Evolutionary conservation across 306 rosid genomes (phyloP).

Genomic region (Prunus mira): DNA sequence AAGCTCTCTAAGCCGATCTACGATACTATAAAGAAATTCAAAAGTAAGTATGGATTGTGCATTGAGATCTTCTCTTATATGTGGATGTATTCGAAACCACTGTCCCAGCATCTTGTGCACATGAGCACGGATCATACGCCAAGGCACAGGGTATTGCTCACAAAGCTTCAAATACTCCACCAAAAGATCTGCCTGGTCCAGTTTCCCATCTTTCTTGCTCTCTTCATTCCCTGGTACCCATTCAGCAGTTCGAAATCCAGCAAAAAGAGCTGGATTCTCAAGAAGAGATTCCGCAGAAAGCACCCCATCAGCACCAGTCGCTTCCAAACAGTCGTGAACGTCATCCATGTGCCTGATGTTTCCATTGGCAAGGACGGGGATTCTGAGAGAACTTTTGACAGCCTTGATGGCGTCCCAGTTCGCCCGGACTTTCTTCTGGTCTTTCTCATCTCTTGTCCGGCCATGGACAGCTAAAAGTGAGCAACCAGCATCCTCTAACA

Average conservation of each 20-base stretch:
- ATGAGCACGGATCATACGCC: conserved; percentile 95
- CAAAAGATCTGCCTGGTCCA: conserved; percentile 76
- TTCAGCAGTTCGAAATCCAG: conserved; percentile 73
- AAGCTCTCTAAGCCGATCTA: conserved; percentile 63
- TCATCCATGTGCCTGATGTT: conserved; percentile 57
- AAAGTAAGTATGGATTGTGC: conserved; percentile 71
- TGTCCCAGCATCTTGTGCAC: conserved; percentile 89
- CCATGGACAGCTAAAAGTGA: conserved; percentile 90
- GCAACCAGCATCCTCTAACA: conserved; percentile 96
- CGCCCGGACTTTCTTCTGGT: conserved; percentile 81
- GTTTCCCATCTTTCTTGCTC: conserved; percentile 35
- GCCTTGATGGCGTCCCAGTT: conserved; percentile 87
- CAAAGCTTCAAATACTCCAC: conserved; percentile 87
- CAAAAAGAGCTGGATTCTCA: conserved; percentile 91
- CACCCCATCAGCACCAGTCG: conserved; percentile 53
- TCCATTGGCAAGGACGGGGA: conserved; percentile 65
- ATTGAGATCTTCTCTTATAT: conserved; percentile 81
- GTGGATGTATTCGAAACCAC: conserved; percentile 92
- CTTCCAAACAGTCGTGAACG: conserved; percentile 37
- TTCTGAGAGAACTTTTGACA: conserved; percentile 67
- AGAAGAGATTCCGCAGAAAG: conserved; percentile 78
- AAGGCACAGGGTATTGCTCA: conserved; percentile 76
- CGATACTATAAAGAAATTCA: conserved; percentile 73
- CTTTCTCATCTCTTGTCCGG: conserved; percentile 87
- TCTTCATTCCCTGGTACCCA: conserved; percentile 50